Base-by-base conservation (phyloP, 345 rosid genomes). In the Hibiscus tridactylites region DNA sequence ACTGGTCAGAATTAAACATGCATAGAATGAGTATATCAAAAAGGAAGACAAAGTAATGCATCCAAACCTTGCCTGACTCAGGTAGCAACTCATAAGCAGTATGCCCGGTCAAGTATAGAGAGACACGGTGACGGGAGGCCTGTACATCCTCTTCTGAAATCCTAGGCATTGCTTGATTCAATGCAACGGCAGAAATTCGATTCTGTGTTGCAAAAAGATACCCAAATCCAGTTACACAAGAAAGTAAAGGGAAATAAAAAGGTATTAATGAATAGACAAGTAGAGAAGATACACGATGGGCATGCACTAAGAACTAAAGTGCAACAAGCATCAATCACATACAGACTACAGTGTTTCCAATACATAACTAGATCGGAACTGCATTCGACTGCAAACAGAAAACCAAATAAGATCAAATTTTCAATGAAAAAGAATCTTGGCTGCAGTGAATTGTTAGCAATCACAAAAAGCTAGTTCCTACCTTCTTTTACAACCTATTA, bases 11-110 rank as follows among this genome's bases (percentile, higher is more conserved):
- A 56, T n/a, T 16, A 47, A 59, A 71, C 35, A 65, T 42, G 69
- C n/a, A 42, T 33, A 64, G 54, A 60, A 70, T 17, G 29, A 29
- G 6, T 17, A 26, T 46, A 54, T 73, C 39, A 29, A 57, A 17
- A 37, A 39, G 33, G 35, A 68, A 69, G 70, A 53, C 37, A 8
- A 68, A 76, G 79, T 47, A 49, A 80, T 66, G 78, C 58, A 76
- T 75, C 75, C 91, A 83, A 74, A 89, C 95, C 95, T 89, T 89
- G 86, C 95, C 94, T 71, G 94, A 89, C 90, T 85, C 86, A 35
- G 94, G 94, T 75, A 89, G 86, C 71, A 89, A 83, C 75, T 89
- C 94, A 46, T 89, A 87, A 26, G 86, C 88, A 39, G 87, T 87
- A 56, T 87, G 90, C 6, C 81, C 73, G 47, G 82, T 79, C 80